Evolutionary conservation across 192 early-diverging fungal genomes (phyloP), one percentile per base, ranked within the genome.

Genomic region (Helicostylum pulchrum): DNA sequence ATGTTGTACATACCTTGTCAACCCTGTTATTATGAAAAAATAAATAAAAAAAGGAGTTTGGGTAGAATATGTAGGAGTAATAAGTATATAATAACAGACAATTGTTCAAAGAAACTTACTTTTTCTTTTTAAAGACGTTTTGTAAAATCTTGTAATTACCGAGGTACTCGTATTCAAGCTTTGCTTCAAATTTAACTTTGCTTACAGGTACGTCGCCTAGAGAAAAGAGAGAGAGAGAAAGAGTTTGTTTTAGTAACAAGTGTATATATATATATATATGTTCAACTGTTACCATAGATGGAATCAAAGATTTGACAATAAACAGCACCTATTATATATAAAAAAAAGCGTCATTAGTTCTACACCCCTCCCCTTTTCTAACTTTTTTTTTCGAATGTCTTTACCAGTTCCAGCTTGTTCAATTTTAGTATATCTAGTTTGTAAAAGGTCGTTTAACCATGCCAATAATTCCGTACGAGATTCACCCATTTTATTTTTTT

Each of bases 101-200:
- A n/a, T n/a, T n/a, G n/a, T n/a, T n/a, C n/a, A n/a, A n/a, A n/a
- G n/a, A n/a, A n/a, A 61, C 65, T 67, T 97, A 78, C 73, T 65
- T 91, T 75, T 95, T 87, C 72, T 84, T 89, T 72, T 90, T 82
- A 62, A 98, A 92, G 45, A 74, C 75, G 57, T 76, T 79, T 70
- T 97, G 96, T 30, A 98, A 84, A 43, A 98, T 80, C 79, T 98
- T 97, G 78, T 84, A 98, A 79, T 98, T 98, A 26, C 79, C 80
- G 23, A 96, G 82, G 71, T 91, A 98, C 73, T 98, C 94, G 77
- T 95, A 96, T 67, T 97, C 93, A 61, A 93, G 89, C 75, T 93
- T 95, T 42, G 92, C 88, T 23, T 81, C 76, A 68, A 96, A 95
- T 73, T 95, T 97, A 64, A 98, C 93, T 71, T 92, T 92, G 45